phyloP scores from a whole-genome alignment of 2,329 filamentous ascomycete species.

The Aspergillus candidus region DNA sequence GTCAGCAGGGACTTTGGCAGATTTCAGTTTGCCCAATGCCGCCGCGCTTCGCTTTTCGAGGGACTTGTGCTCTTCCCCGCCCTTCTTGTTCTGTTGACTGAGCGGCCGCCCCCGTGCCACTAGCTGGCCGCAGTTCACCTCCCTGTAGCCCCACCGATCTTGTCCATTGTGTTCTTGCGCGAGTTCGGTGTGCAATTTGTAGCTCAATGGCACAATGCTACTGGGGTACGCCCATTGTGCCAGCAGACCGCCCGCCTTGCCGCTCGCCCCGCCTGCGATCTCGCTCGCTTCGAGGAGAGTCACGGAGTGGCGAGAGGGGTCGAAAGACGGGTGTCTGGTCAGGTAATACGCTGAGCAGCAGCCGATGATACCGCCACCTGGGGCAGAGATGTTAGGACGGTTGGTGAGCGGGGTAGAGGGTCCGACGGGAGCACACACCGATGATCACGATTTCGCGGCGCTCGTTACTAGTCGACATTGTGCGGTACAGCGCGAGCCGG shows the following conservation, averaged over 20 bases:
- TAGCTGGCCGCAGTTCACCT: slow-evolving; percentile 65
- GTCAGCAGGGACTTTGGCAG: slow-evolving; percentile 63
- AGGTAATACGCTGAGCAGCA: slow-evolving; percentile 87
- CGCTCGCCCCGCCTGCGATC: slow-evolving; percentile 86
- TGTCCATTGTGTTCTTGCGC: slow-evolving; percentile 76
- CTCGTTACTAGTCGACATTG: slow-evolving; percentile 25
- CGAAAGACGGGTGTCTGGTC: slow-evolving; percentile 75
- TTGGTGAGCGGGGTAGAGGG: slow-evolving; percentile 19
- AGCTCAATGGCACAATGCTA: slow-evolving; percentile 79
- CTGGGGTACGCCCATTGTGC: slow-evolving; percentile 87
- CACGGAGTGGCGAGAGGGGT: slow-evolving; percentile 67
- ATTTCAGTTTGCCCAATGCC: slow-evolving; percentile 46
- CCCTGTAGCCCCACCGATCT: slow-evolving; percentile 79
- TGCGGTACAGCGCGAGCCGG: slow-evolving; percentile 16
- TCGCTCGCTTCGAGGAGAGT: slow-evolving; percentile 80
- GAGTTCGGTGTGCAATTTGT: slow-evolving; percentile 73
- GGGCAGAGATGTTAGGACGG: slow-evolving; percentile 8
- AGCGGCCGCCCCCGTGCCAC: slow-evolving; percentile 45
- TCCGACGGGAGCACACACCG: slow-evolving; percentile 22
- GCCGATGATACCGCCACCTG: slow-evolving; percentile 89
- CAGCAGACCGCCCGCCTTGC: slow-evolving; percentile 87
- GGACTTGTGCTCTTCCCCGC: slow-evolving; percentile 29
- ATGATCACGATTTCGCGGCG: slow-evolving; percentile 37
- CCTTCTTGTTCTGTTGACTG: slow-evolving; percentile 26
- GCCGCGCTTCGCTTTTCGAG: slow-evolving; percentile 52